Evolutionary conservation across 2,329 filamentous ascomycete species (phyloP).

Genomic region (Aspergillus spinulosporus): DNA sequence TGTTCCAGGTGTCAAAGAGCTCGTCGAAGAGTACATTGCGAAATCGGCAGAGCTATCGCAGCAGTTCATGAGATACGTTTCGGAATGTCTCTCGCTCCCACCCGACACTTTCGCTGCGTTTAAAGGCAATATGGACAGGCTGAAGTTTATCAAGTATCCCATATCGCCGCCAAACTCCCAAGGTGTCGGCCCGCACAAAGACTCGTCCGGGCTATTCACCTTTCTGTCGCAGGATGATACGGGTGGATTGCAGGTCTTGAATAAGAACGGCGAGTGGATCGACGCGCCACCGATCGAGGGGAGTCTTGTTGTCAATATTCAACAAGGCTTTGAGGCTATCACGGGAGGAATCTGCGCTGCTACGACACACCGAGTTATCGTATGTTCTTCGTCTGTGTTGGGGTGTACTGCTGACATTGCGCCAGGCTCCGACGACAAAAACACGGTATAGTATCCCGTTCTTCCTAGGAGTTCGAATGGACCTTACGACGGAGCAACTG

Average conservation of each 20-base stretch:
- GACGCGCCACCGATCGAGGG: slow-evolving; percentile 46
- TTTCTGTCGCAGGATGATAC: slow-evolving; percentile 45
- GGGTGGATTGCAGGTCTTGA: slow-evolving; percentile 50
- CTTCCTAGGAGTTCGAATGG: slow-evolving; percentile 55
- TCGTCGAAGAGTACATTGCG: slow-evolving; percentile 53
- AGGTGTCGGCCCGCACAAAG: slow-evolving; percentile 60
- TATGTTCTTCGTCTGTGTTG: slow-evolving; percentile 10
- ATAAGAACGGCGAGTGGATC: slow-evolving; percentile 48
- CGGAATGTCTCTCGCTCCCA: slow-evolving; percentile 55
- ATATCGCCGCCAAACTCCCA: slow-evolving; percentile 44
- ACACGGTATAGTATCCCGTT: slow-evolving; percentile 54
- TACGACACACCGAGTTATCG: slow-evolving; percentile 40
- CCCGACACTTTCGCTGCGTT: slow-evolving; percentile 53
- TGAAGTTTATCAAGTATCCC: slow-evolving; percentile 60
- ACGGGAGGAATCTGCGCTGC: slow-evolving; percentile 56
- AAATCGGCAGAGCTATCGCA: slow-evolving; percentile 51
- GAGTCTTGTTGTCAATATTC: slow-evolving; percentile 50
- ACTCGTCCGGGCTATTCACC: slow-evolving; percentile 50
- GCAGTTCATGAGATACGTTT: slow-evolving; percentile 56
- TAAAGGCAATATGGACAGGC: slow-evolving; percentile 49
- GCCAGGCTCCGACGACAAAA: slow-evolving; percentile 33
- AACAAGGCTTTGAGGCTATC: slow-evolving; percentile 58
- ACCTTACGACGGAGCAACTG: slow-evolving; percentile 51
- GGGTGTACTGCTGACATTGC: slow-evolving; percentile 10
- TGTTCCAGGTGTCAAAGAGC: slow-evolving; percentile 22